Conservation (phyloP, 2,329 filamentous ascomycete species). For the Achaetomium macrosporum region DNA sequence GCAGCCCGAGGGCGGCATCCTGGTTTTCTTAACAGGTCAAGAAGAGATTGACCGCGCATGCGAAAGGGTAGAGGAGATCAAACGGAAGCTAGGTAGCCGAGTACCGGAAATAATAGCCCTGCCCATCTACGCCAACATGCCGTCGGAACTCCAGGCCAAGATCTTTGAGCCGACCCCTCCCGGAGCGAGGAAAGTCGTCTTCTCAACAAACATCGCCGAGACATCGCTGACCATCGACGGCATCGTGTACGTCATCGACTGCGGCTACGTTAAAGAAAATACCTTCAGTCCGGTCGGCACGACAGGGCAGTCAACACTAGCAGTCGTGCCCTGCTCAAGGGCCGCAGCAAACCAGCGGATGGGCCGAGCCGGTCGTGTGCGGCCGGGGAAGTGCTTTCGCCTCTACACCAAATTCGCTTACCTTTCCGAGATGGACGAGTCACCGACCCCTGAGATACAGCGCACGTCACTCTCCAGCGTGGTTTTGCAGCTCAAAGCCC, state of each 20-base stretch:
- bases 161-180: conserved; percentile 92
- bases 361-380: conserved; percentile 86
- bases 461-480: conserved; percentile 80
- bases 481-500: conserved; percentile 77
- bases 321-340: conserved; percentile 84
- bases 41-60: conserved; percentile 92
- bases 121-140: conserved; percentile 91
- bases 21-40: conserved; percentile 92
- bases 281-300: conserved; percentile 70
- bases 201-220: conserved; percentile 96
- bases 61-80: conserved; percentile 76
- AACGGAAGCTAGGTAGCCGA: conserved; percentile 76
- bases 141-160: conserved; percentile 82
- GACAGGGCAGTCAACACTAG: conserved; percentile 86
- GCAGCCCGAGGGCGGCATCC: conserved; percentile 77
- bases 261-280: conserved; percentile 93
- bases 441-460: conserved; percentile 88
- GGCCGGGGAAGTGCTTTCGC: conserved; percentile 87
- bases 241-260: conserved; percentile 93
- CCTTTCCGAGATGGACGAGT: conserved; percentile 91
- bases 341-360: conserved; percentile 91
- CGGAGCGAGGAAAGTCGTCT: conserved; percentile 79
- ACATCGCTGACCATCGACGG: conserved; percentile 94
- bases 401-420: conserved; percentile 92
- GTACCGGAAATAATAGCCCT: conserved; percentile 83